Evolutionary conservation across 176 grass and related monocot genomes (phyloP).

Genomic region (Eleusine coracana): DNA sequence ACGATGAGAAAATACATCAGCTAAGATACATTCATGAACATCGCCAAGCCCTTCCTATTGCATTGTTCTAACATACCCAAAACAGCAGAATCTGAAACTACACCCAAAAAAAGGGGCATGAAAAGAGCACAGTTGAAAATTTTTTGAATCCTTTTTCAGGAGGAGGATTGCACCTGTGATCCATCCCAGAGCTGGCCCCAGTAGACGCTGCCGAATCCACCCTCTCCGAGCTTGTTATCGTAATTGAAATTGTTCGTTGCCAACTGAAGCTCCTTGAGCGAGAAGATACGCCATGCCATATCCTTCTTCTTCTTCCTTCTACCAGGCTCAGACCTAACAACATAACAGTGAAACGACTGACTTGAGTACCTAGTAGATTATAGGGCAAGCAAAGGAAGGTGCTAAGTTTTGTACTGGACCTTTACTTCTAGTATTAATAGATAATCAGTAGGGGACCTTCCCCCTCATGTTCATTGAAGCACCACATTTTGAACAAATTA

Average conservation of each 20-base stretch:
- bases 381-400: neutral
- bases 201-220: constrained; percentile 92
- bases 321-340: constrained; percentile 54
- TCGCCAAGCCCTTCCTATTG: neutral
- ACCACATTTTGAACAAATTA: neutral
- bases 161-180: constrained; percentile 67
- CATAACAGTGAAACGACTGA: constrained; percentile 11
- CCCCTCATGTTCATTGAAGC: neutral
- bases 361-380: neutral
- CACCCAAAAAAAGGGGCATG: neutral
- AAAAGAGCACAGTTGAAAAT: constrained; percentile 10
- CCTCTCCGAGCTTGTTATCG: constrained; percentile 92
- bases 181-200: constrained; percentile 98
- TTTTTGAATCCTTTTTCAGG: neutral
- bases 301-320: constrained; percentile 76
- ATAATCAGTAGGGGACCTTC: too few species aligned
- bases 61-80: neutral
- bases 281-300: constrained; percentile 68
- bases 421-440: too few species aligned
- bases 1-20: constrained; percentile 14
- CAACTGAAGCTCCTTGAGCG: constrained; percentile 77
- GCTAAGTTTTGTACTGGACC: neutral
- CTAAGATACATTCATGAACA: constrained; percentile 34
- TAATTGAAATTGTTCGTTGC: constrained; percentile 97
- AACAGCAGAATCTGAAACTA: neutral